A percentile compares a stretch with the other conserved stretches of the same genome.
Conservation (phyloP, 352 stramenopile species). For the Globisporangium emineosum region DNA sequence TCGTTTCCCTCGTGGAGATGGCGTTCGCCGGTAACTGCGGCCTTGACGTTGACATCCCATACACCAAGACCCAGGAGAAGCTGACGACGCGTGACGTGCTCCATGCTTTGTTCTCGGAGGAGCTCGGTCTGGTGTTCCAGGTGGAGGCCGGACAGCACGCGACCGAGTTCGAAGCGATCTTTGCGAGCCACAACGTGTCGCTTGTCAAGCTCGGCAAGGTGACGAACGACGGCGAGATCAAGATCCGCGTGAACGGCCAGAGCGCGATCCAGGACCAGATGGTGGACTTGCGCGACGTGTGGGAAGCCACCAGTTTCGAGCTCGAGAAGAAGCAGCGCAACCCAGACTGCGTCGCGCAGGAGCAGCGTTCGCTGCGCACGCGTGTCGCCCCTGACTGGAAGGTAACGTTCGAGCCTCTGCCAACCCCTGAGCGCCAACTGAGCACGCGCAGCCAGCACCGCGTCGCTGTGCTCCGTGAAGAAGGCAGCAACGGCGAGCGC, state of each 20-base stretch:
- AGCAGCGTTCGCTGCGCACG: constrained; percentile 89
- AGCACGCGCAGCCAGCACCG: constrained; percentile 88
- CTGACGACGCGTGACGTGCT: constrained; percentile 62
- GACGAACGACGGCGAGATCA: constrained; percentile 81
- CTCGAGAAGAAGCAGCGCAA: constrained; percentile 98
- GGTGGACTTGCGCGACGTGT: constrained; percentile 92
- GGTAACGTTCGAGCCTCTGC: constrained; percentile 82
- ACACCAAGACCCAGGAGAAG: constrained; percentile 20
- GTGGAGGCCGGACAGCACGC: constrained; percentile 65
- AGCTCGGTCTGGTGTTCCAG: constrained; percentile 97
- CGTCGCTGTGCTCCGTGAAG: constrained; percentile 96
- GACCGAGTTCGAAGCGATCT: constrained; percentile 83
- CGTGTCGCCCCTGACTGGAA: constrained; percentile 88
- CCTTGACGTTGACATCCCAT: constrained; percentile 90
- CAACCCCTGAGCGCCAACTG: constrained; percentile 81
- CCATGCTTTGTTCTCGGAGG: constrained; percentile 94
- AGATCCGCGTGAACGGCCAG: constrained; percentile 87
- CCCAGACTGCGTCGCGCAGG: constrained; percentile 92
- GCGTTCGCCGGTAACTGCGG: constrained; percentile 98
- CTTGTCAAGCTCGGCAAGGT: constrained; percentile 91
- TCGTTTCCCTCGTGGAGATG: constrained; percentile 97
- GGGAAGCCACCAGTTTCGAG: constrained; percentile 98
- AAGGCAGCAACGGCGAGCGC: constrained; percentile 98
- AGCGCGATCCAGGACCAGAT: constrained; percentile 72
- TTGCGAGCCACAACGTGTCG: constrained; percentile 77